phyloP scores from a whole-genome alignment of 2,329 filamentous ascomycete genomes.

The Neoarthrinium moseri region DNA sequence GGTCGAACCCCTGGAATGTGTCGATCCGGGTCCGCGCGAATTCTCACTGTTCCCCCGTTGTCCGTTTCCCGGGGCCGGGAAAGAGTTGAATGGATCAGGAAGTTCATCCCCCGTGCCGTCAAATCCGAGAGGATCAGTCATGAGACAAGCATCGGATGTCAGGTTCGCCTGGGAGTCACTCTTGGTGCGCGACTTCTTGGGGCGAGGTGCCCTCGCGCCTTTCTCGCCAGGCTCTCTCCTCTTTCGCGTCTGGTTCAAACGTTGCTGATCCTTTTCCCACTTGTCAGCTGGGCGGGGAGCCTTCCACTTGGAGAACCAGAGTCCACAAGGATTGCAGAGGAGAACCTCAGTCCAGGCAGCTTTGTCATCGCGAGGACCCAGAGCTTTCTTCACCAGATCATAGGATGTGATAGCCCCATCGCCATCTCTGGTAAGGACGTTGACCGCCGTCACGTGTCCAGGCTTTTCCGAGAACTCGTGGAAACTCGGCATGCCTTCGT shows the following conservation, averaged over 20 bases:
- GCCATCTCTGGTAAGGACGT: slow-evolving; percentile 61
- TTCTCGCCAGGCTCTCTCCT: slow-evolving; percentile 41
- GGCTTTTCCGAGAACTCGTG: slow-evolving; percentile 72
- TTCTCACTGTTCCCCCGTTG: slow-evolving; percentile 13
- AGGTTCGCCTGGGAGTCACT: slow-evolving; percentile 42
- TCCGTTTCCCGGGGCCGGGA: slow-evolving; percentile 13
- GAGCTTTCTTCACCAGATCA: slow-evolving; percentile 74
- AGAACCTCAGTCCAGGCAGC: slow-evolving; percentile 68
- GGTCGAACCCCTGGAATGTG: slow-evolving; percentile 44
- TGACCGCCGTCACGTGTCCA: slow-evolving; percentile 72
- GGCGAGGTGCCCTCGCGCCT: slow-evolving; percentile 33
- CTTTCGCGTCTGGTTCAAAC: slow-evolving; percentile 49
- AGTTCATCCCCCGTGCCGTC: slow-evolving; percentile 32
- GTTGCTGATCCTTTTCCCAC: slow-evolving; percentile 69
- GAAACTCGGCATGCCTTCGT: slow-evolving; percentile 66
- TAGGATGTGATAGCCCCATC: slow-evolving; percentile 64
- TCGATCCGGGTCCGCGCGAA: slow-evolving; percentile 36
- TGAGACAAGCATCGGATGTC: slow-evolving; percentile 54
- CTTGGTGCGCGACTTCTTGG: slow-evolving; percentile 50
- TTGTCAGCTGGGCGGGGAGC: slow-evolving; percentile 78
- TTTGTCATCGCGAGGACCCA: slow-evolving; percentile 62
- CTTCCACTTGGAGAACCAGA: slow-evolving; percentile 91
- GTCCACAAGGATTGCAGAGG: slow-evolving; percentile 92
- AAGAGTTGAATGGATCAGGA: slow-evolving; percentile 9
- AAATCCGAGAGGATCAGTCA: slow-evolving; percentile 49